Evolutionary conservation across 1,284 basidiomycete genomes (phyloP).

Genomic region (Leccinum insigne): DNA sequence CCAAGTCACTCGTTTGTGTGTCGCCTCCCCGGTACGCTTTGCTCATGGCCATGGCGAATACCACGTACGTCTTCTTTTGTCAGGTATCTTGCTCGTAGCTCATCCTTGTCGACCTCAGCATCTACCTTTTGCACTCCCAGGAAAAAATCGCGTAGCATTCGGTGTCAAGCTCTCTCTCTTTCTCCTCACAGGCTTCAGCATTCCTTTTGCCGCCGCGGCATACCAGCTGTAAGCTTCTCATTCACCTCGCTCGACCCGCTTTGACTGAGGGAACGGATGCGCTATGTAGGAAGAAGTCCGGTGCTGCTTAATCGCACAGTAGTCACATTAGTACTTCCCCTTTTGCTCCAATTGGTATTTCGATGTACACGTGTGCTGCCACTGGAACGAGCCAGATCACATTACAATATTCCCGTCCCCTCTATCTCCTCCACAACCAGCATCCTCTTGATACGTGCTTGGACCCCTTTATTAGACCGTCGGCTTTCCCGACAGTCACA

Average conservation of each 20-base stretch:
- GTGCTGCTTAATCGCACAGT: slow-evolving; percentile 19
- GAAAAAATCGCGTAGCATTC: slow-evolving; percentile 53
- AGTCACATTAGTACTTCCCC: background rate
- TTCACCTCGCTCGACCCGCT: background rate
- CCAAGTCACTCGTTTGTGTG: slow-evolving; percentile 38
- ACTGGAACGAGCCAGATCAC: slow-evolving; percentile 11
- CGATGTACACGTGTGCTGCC: slow-evolving; percentile 12
- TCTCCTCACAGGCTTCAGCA: slow-evolving; percentile 58
- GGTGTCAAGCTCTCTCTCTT: slow-evolving; percentile 57
- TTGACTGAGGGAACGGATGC: slow-evolving; percentile 1
- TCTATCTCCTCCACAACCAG: slow-evolving; percentile 34
- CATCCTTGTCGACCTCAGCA: slow-evolving; percentile 44
- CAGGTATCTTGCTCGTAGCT: background rate
- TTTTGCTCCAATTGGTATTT: background rate
- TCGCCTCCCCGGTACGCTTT: slow-evolving; percentile 32
- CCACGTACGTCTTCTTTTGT: slow-evolving; percentile 46
- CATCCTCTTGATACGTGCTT: slow-evolving; percentile 39
- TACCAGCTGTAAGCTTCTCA: slow-evolving; percentile 64
- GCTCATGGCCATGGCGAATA: slow-evolving; percentile 54
- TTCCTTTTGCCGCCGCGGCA: slow-evolving; percentile 63
- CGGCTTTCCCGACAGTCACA: slow-evolving; percentile 60
- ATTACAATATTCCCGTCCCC: slow-evolving; percentile 26
- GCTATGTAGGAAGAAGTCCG: slow-evolving; percentile 37
- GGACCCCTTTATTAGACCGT: slow-evolving; percentile 41
- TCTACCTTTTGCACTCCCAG: slow-evolving; percentile 66